Base-by-base conservation (phyloP, 495 filamentous ascomycete species). In the Hypoxylon lienhwacheense region DNA sequence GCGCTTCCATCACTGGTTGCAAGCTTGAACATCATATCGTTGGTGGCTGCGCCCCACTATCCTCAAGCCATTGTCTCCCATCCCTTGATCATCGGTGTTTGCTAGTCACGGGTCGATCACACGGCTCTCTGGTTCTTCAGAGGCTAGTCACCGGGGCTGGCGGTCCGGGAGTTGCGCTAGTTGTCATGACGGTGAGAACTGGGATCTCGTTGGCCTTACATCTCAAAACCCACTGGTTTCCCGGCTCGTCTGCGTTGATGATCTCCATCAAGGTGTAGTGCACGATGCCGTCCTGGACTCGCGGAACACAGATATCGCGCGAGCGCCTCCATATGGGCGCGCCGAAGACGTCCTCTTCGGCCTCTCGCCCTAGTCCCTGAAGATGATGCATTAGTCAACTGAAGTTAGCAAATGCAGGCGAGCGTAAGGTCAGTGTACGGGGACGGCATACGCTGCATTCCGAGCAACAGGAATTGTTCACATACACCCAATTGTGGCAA, bases 401-500 rank as follows among this genome's bases (percentile, higher is more conserved):
- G 21, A 0, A n/a, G 22, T 32, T 11, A 16, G 12, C 10, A n/a
- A n/a, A 20, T 7, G 22, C 5, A 1, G 34, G 17, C 5, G 2
- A 39, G 17, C 16, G 16, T 22, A 10, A n/a, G 15, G 21, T 53
- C n/a, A 29, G 10, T 16, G 25, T 8, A 7, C 2, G 12, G 12
- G 44, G n/a, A n/a, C 34, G 10, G 71, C 78, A 69, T 71, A 85
- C 81, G 34, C 80, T 68, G 59, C 81, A 85, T 53, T 70, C 68
- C 28, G 78, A 72, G 57, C 81, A 85, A 4, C 80, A 69, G 7
- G 80, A 72, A 53, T 77, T 72, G 57, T 85, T 84, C 31, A 81
- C 75, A 61, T 75, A 84, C 20, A 83, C 81, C 81, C 81, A 85
- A 53, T 83, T 77, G 2, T 69, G 72, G 60, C 81, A 85, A 63